These are phyloP conservation scores for Lepiota venenata DNA, from an alignment of 768 basidiomycete species.

Conservation along the genomic window DNA sequence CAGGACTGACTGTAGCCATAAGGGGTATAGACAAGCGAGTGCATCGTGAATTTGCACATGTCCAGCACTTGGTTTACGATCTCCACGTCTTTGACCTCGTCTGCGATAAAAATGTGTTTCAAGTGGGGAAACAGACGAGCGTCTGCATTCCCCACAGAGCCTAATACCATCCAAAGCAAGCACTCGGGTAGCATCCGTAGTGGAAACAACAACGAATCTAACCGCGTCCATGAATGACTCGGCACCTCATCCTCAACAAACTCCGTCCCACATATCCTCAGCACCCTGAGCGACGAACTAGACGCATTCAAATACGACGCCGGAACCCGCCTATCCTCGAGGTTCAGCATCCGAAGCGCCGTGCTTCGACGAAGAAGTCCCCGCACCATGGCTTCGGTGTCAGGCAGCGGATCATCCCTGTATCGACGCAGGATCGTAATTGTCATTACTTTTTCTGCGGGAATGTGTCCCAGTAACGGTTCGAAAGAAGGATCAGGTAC, in stretches of 20 bases:
- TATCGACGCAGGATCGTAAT: constrained; percentile 8
- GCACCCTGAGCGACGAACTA: background rate
- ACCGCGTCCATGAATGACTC: background rate
- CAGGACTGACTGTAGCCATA: constrained; percentile 7
- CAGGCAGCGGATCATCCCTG: constrained; percentile 6
- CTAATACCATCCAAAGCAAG: constrained; percentile 6
- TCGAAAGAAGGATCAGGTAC: constrained; percentile 4
- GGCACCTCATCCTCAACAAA: constrained; percentile 6
- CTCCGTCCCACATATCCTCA: constrained; percentile 7
- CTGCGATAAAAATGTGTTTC: constrained; percentile 5
- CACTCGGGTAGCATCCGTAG: constrained; percentile 6
- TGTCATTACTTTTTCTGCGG: background rate
- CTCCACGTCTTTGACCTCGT: constrained; percentile 9
- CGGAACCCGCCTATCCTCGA: background rate
- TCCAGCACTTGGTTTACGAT: constrained; percentile 5
- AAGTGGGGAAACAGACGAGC: background rate
- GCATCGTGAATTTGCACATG: constrained; percentile 4
- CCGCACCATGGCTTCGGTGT: constrained; percentile 1
- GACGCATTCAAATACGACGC: background rate
- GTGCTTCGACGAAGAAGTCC: background rate
- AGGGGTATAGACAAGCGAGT: constrained; percentile 9
- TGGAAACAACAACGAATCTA: constrained; percentile 10
- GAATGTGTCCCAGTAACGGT: background rate
- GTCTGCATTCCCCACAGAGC: background rate
- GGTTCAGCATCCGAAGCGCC: background rate